Conservation (phyloP, 139 green algal species). For the Micractinium conductrix region DNA sequence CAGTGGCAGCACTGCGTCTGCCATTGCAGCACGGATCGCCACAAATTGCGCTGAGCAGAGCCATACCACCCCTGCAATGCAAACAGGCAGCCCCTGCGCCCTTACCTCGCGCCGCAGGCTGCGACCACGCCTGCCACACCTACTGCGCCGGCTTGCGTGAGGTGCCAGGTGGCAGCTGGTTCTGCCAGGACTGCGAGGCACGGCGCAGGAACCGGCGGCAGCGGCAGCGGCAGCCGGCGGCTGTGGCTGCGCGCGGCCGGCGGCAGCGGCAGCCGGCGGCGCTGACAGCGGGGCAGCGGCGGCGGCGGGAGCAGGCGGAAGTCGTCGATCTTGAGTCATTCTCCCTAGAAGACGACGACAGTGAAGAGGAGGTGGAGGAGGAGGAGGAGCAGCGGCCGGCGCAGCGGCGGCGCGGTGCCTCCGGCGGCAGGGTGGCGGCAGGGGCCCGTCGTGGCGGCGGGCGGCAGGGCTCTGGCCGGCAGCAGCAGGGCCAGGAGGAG, state of each 20-base stretch:
- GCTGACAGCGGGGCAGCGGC: background rate
- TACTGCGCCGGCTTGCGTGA: slow-evolving; percentile 64
- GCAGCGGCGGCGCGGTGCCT: too few relatives aligned
- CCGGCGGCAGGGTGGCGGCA: too few relatives aligned
- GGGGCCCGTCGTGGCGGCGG: too few relatives aligned
- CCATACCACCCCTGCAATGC: background rate
- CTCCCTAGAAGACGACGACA: too few relatives aligned
- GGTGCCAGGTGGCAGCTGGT: slow-evolving; percentile 75
- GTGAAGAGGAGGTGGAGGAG: too few relatives aligned
- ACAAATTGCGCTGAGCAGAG: background rate
- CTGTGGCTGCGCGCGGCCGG: background rate
- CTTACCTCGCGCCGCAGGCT: slow-evolving; percentile 49
- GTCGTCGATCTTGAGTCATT: too few relatives aligned
- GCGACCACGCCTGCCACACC: slow-evolving; percentile 75
- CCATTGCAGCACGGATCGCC: too few relatives aligned
- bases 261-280: background rate
- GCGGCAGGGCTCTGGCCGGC: too few relatives aligned
- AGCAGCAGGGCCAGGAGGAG: too few relatives aligned
- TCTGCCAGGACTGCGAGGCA: slow-evolving; percentile 45
- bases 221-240: background rate
- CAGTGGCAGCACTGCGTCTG: background rate
- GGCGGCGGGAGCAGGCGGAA: too few relatives aligned
- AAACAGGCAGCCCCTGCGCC: background rate
- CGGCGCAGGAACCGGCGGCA: background rate
- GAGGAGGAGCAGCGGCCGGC: too few relatives aligned